Evolutionary conservation across 2,329 filamentous ascomycete genomes (phyloP), one percentile per base, ranked within the genome.

Genomic region (Neonectria faginata): DNA sequence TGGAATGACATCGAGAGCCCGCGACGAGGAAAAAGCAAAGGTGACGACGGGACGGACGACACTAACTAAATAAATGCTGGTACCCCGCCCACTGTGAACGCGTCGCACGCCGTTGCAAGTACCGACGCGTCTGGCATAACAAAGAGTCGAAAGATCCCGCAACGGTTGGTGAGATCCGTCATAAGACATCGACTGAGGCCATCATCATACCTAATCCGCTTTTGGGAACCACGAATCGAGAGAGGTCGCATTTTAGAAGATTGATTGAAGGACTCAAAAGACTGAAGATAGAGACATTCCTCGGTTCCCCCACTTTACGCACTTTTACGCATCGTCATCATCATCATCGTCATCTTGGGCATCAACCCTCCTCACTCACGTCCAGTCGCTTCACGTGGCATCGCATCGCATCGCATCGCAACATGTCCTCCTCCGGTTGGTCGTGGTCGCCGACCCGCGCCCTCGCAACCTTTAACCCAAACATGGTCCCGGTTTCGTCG

Each of bases 351-450:
- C 29, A 8, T 36, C 47, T 31, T 27, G 9, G n/a, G 25, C 22
- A 20, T 20, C 27, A 33, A 20, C 48, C 31, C 10, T 42, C 39
- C 3, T 20, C 39, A 18, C 5, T 42, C 36, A 39, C 36, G 6
- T 16, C 36, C 36, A n/a, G 36, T 39, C 36, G 36, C 36, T 39
- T 7, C 36, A 39, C 36, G 36, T 39, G 29, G 16, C 14, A 14
- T n/a, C n/a, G n/a, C n/a, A 42, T 9, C 29, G 27, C 48, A 20
- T 20, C 29, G 11, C 48, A 18, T n/a, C 16, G 5, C 31, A 14
- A 62, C 10, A 63, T 63, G 60, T 14, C 55, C 16, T 27, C 57
- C 14, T 48, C 47, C 4, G 47, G 54, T 10, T 58, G 60, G 60
- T 62, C 60, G 9, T 58, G 55, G 54, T 54, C 60, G 7, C 60